These are phyloP conservation scores for Dryadomyces quercivorus DNA, from an alignment of 2,329 filamentous ascomycete species.

Conservation along the genomic window DNA sequence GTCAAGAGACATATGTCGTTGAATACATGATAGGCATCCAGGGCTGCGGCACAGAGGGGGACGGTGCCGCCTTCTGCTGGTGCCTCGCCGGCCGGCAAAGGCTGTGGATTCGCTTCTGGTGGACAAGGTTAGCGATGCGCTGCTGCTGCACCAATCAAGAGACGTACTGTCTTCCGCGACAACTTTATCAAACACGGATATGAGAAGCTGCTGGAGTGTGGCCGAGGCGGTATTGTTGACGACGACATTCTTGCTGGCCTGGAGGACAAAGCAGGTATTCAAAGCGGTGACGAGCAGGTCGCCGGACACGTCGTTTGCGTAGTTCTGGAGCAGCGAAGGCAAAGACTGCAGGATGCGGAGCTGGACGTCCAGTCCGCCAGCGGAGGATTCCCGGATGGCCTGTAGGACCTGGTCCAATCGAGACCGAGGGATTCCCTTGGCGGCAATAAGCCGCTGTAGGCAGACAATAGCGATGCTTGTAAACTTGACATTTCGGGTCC, in stretches of 20 bases:
- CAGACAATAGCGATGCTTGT: constrained; percentile 79
- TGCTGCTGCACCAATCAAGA: neutral
- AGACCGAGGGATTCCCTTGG: constrained; percentile 63
- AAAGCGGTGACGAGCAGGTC: constrained; percentile 71
- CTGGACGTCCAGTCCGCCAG: constrained; percentile 74
- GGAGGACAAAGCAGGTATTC: constrained; percentile 83
- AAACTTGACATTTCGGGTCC: constrained; percentile 81
- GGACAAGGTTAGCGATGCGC: neutral
- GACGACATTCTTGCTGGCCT: constrained; percentile 82
- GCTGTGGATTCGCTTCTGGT: constrained; percentile 22
- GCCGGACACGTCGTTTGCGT: constrained; percentile 67
- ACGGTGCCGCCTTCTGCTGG: constrained; percentile 52
- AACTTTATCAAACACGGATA: constrained; percentile 88
- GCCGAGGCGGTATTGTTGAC: constrained; percentile 94
- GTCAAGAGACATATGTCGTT: constrained; percentile 82
- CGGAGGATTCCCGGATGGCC: constrained; percentile 75
- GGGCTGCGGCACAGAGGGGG: constrained; percentile 59
- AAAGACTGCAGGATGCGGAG: constrained; percentile 90
- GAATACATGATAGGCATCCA: constrained; percentile 79
- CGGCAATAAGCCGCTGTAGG: constrained; percentile 77
- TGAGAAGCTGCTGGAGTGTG: constrained; percentile 88
- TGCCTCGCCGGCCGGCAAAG: constrained; percentile 52
- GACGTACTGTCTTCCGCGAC: constrained; percentile 63
- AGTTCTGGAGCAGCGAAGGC: constrained; percentile 82
- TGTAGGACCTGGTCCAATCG: constrained; percentile 79